Evolutionary conservation across 257 asterid species (phyloP).

Genomic region (Solanum raphanifolium): DNA sequence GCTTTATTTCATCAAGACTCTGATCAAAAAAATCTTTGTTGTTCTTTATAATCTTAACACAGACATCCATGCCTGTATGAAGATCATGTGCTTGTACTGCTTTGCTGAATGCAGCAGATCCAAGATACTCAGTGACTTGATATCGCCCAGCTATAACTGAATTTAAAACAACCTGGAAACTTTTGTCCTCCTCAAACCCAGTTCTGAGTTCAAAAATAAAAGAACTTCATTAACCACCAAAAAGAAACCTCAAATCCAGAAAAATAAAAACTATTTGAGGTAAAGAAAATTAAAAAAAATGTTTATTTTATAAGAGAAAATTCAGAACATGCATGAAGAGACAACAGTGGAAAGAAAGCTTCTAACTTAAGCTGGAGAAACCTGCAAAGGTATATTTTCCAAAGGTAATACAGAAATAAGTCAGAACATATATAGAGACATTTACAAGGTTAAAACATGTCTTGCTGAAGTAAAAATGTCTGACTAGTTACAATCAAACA

Average conservation of each 20-base stretch:
- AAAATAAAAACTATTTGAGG: not conserved
- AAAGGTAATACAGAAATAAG: not conserved
- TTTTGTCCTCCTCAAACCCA: slow-evolving; percentile 24
- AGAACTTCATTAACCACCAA: not conserved
- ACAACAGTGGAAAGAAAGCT: not conserved
- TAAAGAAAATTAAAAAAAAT: not conserved
- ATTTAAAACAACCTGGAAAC: slow-evolving; percentile 17
- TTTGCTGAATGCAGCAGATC: slow-evolving; percentile 27
- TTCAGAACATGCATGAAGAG: not conserved
- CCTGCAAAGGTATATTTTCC: not conserved
- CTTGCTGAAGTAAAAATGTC: not conserved
- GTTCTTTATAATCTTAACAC: slow-evolving; percentile 22
- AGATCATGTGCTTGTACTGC: slow-evolving; percentile 27
- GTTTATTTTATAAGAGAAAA: not conserved
- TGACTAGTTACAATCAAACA: not conserved
- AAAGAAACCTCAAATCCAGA: not conserved
- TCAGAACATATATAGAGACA: not conserved
- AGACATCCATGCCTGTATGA: slow-evolving; percentile 23
- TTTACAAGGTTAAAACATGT: not conserved
- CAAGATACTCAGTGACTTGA: slow-evolving; percentile 26
- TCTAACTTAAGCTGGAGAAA: not conserved
- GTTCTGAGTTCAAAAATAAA: slow-evolving; percentile 6
- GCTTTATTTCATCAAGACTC: slow-evolving; percentile 23
- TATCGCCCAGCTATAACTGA: slow-evolving; percentile 23
- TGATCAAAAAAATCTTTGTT: slow-evolving; percentile 26